Base-by-base conservation (phyloP, 2,329 filamentous ascomycete genomes). In the Trichocomaceae sp. region DNA sequence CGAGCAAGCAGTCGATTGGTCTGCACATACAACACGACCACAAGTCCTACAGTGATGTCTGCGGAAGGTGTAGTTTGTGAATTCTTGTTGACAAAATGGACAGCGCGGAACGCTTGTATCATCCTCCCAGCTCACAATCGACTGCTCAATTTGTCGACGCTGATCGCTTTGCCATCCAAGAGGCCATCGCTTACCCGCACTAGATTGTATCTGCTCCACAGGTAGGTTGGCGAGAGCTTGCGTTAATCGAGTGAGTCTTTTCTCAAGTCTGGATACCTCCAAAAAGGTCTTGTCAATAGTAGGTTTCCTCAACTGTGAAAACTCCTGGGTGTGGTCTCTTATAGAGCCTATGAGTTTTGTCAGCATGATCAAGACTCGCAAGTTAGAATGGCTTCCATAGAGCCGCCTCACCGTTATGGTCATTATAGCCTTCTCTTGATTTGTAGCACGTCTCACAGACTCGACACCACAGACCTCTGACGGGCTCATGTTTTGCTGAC, bases 361-460 rank as follows among this genome's bases (percentile, higher is more conserved):
- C 10, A 54, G 47, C 22, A 56, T 49, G 23, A 19, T 13, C 26
- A 4, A 8, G 20, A 15, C 15, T 9, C 13, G 23, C 29, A 20
- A 10, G 10, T n/a, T 10, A 31, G 17, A 42, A 20, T 2, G 31
- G 13, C 23, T 47, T 2, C 8, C 23, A 26, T 8, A 26, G 23
- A 8, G 23, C 5, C 8, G 22, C 37, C 55, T 54, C 63, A 76
- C 76, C 88, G 54, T 81, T 82, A 63, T 92, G 87, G 65, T 99
- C 91, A 67, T 95, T 96, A 72, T 99, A 99, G 3, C 93, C 93
- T 23, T 91, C 89, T 64, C 93, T 83, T 50, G 90, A 96, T 75
- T 96, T 97, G 75, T 93, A 99, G 73, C 93, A 99, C n/a, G 93
- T 97, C 75, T 99, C 93, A 68, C 93, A 99, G 1, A 97, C 92